Evolutionary conservation across 2,329 filamentous ascomycete species (phyloP), one percentile per base, ranked within the genome.

Genomic region (Diaporthe sp.): DNA sequence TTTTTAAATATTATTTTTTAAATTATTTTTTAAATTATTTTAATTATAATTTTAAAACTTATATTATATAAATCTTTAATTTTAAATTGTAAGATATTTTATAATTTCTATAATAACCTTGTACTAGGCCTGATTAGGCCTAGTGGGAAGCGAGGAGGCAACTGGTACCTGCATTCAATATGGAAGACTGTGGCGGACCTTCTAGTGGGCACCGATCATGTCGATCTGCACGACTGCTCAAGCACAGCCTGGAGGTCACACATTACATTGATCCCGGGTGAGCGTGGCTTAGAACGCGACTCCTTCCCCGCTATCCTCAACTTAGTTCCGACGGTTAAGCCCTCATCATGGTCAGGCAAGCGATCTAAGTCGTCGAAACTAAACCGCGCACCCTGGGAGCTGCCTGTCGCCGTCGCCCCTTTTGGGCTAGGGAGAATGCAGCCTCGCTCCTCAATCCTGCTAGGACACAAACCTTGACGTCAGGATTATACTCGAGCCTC

Each of bases 391-490:
- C 65, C 49, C 65, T 42, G 49, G 65, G 47, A 25, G n/a, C 49
- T 70, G 65, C 65, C 65, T 70, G 65, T 55, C 34, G 65, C 49
- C 47, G 65, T 55, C 49, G 65, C 65, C 31, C 34, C 47, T 70
- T 70, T 70, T 55, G 65, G 65, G 65, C 65, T 70, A 70, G 65
- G 42, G 49, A 70, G 47, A 49, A 70, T 70, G 65, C 65, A 70
- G 47, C 55, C 49, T 39, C 49, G 49, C 10, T 70, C 65, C 47
- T 70, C 34, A 70, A 70, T 70, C 65, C 65, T 70, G 65, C 34
- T 70, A 28, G 13, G 13, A 37, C 34, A 70, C 65, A 28, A 70
- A 42, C 47, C 31, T 70, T 70, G 65, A 70, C 65, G 65, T 70
- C 65, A 70, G 65, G 49, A 28, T 53, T 22, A 25, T 55, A 28